Conservation (phyloP, 352 stramenopile species). For the Globisporangium barbulae region DNA sequence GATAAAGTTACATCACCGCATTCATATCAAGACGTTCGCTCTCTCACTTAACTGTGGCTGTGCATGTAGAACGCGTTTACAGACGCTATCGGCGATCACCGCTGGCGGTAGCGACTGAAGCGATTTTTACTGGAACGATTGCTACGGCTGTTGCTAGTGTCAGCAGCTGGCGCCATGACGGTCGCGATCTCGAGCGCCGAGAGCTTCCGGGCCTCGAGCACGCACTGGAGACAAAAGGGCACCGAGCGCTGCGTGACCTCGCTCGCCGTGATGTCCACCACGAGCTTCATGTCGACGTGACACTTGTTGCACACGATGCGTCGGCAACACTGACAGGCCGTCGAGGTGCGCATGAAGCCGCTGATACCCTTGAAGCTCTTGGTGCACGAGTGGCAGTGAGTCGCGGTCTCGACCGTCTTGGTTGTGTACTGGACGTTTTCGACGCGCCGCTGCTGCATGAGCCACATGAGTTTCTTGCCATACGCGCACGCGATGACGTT, state of each 20-base stretch:
- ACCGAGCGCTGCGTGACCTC: constrained; percentile 18
- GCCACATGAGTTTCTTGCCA: constrained; percentile 36
- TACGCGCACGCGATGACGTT: constrained; percentile 27
- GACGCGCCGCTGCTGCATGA: constrained; percentile 21
- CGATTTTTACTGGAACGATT: background rate
- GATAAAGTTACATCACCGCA: too few relatives aligned
- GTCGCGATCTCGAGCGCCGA: constrained; percentile 17
- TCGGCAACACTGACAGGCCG: constrained; percentile 11
- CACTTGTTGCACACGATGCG: constrained; percentile 23
- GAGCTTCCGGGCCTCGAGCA: constrained; percentile 23
- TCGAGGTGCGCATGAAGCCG: constrained; percentile 15
- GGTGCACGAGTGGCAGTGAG: constrained; percentile 18
- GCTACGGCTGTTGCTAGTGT: background rate
- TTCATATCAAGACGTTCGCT: too few relatives aligned
- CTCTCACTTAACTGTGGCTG: too few relatives aligned
- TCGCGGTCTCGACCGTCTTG: background rate
- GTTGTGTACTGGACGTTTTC: constrained; percentile 4
- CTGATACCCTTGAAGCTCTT: constrained; percentile 13
- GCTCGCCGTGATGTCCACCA: constrained; percentile 18
- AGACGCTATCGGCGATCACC: background rate
- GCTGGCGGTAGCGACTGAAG: background rate
- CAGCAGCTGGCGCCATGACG: background rate
- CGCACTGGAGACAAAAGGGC: constrained; percentile 22
- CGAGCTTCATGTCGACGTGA: constrained; percentile 19
- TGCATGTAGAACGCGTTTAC: background rate